These are phyloP conservation scores for Antonospora locustae DNA, from an alignment of 371 early-diverging fungal genomes.

Conservation along the genomic window DNA sequence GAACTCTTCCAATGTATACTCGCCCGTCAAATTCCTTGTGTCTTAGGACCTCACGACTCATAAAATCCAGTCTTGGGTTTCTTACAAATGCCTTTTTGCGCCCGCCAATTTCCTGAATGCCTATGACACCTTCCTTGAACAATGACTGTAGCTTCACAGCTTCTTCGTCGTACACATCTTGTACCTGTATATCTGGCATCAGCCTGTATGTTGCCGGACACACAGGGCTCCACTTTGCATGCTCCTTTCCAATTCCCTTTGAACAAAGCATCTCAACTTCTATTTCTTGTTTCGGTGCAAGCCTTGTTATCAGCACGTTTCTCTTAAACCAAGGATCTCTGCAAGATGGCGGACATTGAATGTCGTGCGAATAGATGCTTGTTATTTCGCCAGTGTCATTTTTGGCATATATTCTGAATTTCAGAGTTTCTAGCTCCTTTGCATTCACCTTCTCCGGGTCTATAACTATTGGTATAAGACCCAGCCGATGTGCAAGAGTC, in stretches of 20 bases:
- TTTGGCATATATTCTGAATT: conserved; percentile 61
- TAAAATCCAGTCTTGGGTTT: conserved; percentile 79
- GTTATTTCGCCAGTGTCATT: conserved; percentile 28
- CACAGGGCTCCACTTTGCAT: conserved; percentile 95
- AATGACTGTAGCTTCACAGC: conserved; percentile 72
- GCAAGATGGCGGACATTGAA: conserved; percentile 73
- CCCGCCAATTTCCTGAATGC: conserved; percentile 59
- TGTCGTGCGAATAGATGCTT: conserved; percentile 63
- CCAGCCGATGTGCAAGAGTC: conserved; percentile 83
- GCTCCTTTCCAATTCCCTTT: conserved; percentile 81
- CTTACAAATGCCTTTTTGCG: conserved; percentile 63
- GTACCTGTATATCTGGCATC: conserved; percentile 47
- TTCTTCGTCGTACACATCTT: conserved; percentile 68
- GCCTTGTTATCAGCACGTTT: conserved; percentile 77
- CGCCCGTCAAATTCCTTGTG: conserved; percentile 75
- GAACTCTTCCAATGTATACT: conserved; percentile 70
- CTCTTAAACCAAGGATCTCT: conserved; percentile 65
- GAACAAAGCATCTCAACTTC: conserved; percentile 70
- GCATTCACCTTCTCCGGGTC: conserved; percentile 64
- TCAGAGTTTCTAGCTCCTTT: conserved; percentile 77
- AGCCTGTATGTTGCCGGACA: conserved; percentile 19
- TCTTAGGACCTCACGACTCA: conserved; percentile 79
- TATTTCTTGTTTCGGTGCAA: conserved; percentile 76
- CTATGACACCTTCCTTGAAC: conserved; percentile 76
- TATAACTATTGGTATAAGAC: conserved; percentile 77